Evolutionary conservation across 139 green algal species (phyloP), one percentile per base, ranked within the genome.

Genomic region (Chlorella vulgaris): DNA sequence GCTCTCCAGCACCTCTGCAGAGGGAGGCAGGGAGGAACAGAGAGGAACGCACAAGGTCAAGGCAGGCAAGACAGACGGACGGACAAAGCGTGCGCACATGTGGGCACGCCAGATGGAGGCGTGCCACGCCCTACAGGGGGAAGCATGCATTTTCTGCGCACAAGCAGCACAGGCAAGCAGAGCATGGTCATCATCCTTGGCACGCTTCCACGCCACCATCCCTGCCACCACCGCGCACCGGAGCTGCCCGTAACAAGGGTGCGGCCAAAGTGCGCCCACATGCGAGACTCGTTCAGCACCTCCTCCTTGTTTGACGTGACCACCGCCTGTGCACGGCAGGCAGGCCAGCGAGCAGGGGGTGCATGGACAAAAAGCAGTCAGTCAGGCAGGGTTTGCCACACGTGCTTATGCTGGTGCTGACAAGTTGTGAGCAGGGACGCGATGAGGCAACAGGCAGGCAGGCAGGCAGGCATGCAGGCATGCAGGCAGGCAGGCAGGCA

Each of bases 281-380:
- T 42, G 3, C 73, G 47, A n/a, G 50, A 67, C 65, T 88, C 84
- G 21, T 69, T 83, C 62, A 88, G 53, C n/a, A 86, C 77, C 83
- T 80, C 68, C 85, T 97, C 93, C 84, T 97, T 97, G 69, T 91
- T 84, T 0, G 78, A 80, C 10, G 73, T 80, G 24, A 84, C 68
- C 2, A 74, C 33, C 7, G 95, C 86, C 77, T 83, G 77, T 8
- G 28, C 7, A n/a, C n/a, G n/a, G n/a, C n/a, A n/a, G n/a, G n/a
- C n/a, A n/a, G n/a, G n/a, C n/a, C n/a, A n/a, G n/a, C n/a, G n/a
- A 29, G 26, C 7, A 29, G 43, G 19, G 26, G 42, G n/a, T n/a
- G 18, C 36, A 53, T 13, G 38, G 61, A 68, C 6, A 6, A 33
- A 33, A 43, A 36, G 60, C 22, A n/a, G 60, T 36, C 28, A 29